These are phyloP conservation scores for Medicago arabica DNA, from an alignment of 306 rosid species.

Conservation along the genomic window DNA sequence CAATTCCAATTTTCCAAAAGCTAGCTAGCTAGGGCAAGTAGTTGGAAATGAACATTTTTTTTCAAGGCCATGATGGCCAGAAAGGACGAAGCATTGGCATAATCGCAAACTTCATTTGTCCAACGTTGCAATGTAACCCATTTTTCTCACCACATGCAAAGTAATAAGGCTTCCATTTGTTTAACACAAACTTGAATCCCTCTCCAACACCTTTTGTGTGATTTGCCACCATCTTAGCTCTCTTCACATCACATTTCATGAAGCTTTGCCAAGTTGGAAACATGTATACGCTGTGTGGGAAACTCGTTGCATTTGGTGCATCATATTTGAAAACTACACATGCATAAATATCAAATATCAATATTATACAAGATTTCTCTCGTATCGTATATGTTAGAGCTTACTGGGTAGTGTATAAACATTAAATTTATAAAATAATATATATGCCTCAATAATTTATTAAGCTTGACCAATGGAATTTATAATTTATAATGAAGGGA, in stretches of 20 bases:
- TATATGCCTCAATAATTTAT: background rate
- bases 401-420: slow-evolving; percentile 46
- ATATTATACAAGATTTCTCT: background rate
- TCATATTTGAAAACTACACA: slow-evolving; percentile 74
- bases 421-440: background rate
- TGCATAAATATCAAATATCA: background rate
- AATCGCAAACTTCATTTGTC: slow-evolving; percentile 68
- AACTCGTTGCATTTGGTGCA: slow-evolving; percentile 52
- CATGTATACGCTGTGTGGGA: slow-evolving; percentile 73
- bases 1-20: background rate
- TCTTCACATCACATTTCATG: slow-evolving; percentile 56
- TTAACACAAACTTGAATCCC: slow-evolving; percentile 64
- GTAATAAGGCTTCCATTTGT: slow-evolving; percentile 62
- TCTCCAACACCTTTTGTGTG: slow-evolving; percentile 58
- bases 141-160: slow-evolving; percentile 67
- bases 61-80: slow-evolving; percentile 44
- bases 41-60: background rate
- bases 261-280: slow-evolving; percentile 53
- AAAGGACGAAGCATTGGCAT: slow-evolving; percentile 56
- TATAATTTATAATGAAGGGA: too few species aligned
- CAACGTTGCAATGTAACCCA: slow-evolving; percentile 67
- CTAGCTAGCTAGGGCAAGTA: background rate
- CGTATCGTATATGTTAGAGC: too few species aligned
- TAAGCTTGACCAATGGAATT: background rate
- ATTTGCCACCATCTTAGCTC: slow-evolving; percentile 50